Evolutionary conservation across 768 basidiomycete genomes (phyloP).

Genomic region (Lactarius sanguifluus): DNA sequence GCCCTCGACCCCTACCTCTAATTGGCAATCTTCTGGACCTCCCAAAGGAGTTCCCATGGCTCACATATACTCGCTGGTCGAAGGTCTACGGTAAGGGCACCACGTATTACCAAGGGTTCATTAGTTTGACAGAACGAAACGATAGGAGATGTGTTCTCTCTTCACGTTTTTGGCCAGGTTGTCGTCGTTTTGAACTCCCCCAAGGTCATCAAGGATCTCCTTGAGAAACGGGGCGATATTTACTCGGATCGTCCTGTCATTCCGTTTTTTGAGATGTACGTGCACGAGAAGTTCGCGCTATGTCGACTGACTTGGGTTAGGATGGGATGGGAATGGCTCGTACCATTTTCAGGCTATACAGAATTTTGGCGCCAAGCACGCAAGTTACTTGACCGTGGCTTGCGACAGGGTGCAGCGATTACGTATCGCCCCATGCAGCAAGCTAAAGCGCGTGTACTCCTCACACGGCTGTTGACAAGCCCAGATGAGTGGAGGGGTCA

Average conservation of each 20-base stretch:
- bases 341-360: background rate
- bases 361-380: conserved; percentile 7
- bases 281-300: background rate
- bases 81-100: conserved; percentile 1
- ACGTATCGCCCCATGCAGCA: conserved; percentile 13
- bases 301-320: background rate
- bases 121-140: background rate
- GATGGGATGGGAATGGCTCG: conserved; percentile 6
- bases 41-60: conserved; percentile 11
- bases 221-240: conserved; percentile 53
- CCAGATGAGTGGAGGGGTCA: conserved; percentile 11
- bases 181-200: conserved; percentile 51
- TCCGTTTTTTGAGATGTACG: conserved; percentile 8
- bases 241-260: conserved; percentile 17
- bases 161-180: conserved; percentile 45
- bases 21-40: conserved; percentile 6
- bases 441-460: conserved; percentile 3
- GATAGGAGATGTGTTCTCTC: background rate
- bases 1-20: conserved; percentile 5
- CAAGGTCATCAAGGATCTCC: conserved; percentile 46
- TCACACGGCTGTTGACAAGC: background rate
- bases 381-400: conserved; percentile 15
- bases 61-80: background rate
- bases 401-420: conserved; percentile 7
- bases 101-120: background rate